Conservation (phyloP, 805 yeast species). For the Cephaloascus fragrans region DNA sequence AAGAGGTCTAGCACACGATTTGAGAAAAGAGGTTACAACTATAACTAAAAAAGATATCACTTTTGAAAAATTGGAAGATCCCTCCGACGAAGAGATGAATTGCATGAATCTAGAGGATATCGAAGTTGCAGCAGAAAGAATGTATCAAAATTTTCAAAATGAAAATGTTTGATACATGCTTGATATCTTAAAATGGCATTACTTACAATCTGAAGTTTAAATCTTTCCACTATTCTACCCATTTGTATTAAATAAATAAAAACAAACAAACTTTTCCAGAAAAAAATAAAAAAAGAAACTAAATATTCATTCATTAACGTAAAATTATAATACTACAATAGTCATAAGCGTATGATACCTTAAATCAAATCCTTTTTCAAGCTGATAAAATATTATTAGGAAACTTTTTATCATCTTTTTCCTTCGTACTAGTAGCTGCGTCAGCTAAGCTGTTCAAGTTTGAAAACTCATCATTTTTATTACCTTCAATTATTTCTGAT, state of each 20-base stretch:
- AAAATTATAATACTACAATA: too few species aligned
- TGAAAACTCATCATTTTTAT: background rate
- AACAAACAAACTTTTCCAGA: too few species aligned
- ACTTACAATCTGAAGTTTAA: too few species aligned
- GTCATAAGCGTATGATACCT: too few species aligned
- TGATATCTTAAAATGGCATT: background rate
- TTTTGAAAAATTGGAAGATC: constrained; percentile 38
- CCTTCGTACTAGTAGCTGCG: background rate
- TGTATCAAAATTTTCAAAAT: constrained; percentile 9
- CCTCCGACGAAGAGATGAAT: constrained; percentile 19
- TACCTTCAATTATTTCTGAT: constrained; percentile 12
- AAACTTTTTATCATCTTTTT: background rate
- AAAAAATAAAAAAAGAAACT: too few species aligned
- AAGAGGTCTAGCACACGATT: constrained; percentile 57
- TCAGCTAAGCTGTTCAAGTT: background rate
- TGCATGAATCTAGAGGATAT: constrained; percentile 44
- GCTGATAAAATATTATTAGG: background rate
- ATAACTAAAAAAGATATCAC: constrained; percentile 37
- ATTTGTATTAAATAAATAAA: too few species aligned
- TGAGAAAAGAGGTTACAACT: constrained; percentile 30
- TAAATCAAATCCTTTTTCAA: background rate
- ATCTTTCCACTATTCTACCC: too few species aligned
- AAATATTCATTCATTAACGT: too few species aligned
- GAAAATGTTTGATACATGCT: too few species aligned
- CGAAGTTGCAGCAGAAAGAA: constrained; percentile 45